Conservation (phyloP, 2,329 filamentous ascomycete species). For the Aureobasidium sp. region DNA sequence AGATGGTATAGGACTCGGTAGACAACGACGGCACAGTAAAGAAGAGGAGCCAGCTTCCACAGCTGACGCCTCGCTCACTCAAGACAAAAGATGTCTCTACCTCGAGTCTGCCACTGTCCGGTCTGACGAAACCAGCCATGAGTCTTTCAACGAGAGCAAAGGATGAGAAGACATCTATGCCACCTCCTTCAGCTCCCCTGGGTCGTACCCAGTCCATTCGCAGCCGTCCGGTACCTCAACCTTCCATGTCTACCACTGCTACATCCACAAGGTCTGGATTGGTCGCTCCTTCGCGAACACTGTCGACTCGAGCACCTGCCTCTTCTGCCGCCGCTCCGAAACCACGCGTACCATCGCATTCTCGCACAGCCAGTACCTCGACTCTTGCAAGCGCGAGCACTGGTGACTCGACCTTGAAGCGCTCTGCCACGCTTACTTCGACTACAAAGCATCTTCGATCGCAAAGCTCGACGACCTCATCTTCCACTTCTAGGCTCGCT, state of each 20-base stretch:
- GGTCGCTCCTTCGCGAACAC: not conserved
- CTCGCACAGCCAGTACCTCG: not conserved
- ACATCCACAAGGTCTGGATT: not conserved
- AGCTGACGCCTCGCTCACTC: constrained; percentile 3
- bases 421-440: not conserved
- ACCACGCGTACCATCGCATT: not conserved
- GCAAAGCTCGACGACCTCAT: not conserved
- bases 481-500: not conserved
- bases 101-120: not conserved
- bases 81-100: not conserved
- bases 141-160: not conserved
- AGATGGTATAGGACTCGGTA: constrained; percentile 7
- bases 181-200: not conserved
- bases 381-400: not conserved
- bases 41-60: constrained; percentile 9
- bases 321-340: not conserved
- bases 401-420: not conserved
- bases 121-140: not conserved
- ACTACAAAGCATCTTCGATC: not conserved
- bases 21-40: not conserved
- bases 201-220: not conserved
- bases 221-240: not conserved
- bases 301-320: not conserved
- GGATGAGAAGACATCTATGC: constrained; percentile 5
- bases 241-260: not conserved